Percentiles rank a stretch among this genome's conserved stretches.
Conservation (phyloP, 441 rosid species). For the Jatropha podagrica region DNA sequence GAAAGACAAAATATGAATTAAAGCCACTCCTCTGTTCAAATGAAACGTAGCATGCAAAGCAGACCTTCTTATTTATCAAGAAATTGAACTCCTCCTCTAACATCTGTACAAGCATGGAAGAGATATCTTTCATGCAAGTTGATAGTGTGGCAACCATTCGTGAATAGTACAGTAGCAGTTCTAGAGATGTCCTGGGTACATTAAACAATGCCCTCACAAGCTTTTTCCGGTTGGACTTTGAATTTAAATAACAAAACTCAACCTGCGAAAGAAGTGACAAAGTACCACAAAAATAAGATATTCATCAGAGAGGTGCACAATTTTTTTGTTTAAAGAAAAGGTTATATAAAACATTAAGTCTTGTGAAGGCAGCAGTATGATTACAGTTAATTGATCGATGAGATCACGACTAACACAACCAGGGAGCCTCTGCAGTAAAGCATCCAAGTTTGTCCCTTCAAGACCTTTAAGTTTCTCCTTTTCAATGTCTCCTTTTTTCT, state of each 20-base stretch:
- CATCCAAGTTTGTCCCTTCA: conserved; percentile 94
- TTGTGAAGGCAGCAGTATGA: conserved; percentile 22
- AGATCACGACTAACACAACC: conserved; percentile 98
- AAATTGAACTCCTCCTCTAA: conserved; percentile 98
- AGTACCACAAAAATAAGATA: conserved; percentile 16
- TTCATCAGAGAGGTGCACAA: background rate
- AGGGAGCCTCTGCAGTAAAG: conserved; percentile 91
- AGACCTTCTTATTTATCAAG: conserved; percentile 93
- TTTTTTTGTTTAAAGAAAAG: background rate
- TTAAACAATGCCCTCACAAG: conserved; percentile 92
- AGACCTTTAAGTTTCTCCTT: conserved; percentile 86
- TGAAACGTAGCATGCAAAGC: conserved; percentile 18
- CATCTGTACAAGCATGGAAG: conserved; percentile 88
- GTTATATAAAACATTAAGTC: conserved; percentile 17
- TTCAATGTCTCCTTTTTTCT: conserved; percentile 74
- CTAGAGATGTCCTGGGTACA: conserved; percentile 97
- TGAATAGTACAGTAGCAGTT: conserved; percentile 91
- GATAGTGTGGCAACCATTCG: conserved; percentile 95
- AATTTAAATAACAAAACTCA: conserved; percentile 93
- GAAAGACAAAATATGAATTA: conserved; percentile 6
- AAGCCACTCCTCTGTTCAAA: conserved; percentile 18
- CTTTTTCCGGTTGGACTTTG: conserved; percentile 93
- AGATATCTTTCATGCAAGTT: conserved; percentile 94
- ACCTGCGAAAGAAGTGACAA: conserved; percentile 54
- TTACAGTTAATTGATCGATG: conserved; percentile 94